Evolutionary conservation across 306 rosid genomes (phyloP), one percentile per base, ranked within the genome.

Genomic region (Vachellia collinsii): DNA sequence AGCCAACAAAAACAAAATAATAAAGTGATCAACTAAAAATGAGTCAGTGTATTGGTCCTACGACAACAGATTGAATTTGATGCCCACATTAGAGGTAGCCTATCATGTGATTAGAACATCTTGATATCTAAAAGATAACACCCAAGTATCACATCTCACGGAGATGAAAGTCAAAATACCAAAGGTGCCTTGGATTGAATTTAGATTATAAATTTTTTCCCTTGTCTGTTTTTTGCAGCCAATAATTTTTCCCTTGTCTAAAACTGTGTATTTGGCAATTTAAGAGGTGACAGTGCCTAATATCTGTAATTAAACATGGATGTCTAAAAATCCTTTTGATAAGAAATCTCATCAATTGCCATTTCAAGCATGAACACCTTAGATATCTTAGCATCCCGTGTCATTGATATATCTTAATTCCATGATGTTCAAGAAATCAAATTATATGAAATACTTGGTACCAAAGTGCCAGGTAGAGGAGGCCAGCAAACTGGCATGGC

Each of bases 1-100:
- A 36, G 51, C 29, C n/a, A 81, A 39, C 13, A 12, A 65, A 12
- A 81, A 43, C 12, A 23, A 50, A 39, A 63, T 23, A 69, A 61
- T 25, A 29, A 29, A 16, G 61, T 3, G 58, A 47, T 8, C 23
- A 11, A 8, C 34, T 29, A 29, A 29, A 29, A 29, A 2, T n/a
- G 34, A 29, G 34, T 29, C 34, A 29, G 34, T 29, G 34, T 29
- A 1, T 29, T 29, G 34, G 34, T 29, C 34, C 34, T 29, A 29
- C 34, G 1, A 29, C 34, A 29, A 29, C 1, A 43, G 6, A 43
- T 22, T 68, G 16, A n/a, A 41, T 39, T 39, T 69, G 36, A 68
- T 41, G 8, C 4, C 65, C 10, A 23, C 64, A 22, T 23, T 59
- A 0, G 14, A 11, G 38, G 38, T 23, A 43, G 34, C 1, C 34